phyloP scores from a whole-genome alignment of 805 yeast species.

The Brettanomyces anomalus region DNA sequence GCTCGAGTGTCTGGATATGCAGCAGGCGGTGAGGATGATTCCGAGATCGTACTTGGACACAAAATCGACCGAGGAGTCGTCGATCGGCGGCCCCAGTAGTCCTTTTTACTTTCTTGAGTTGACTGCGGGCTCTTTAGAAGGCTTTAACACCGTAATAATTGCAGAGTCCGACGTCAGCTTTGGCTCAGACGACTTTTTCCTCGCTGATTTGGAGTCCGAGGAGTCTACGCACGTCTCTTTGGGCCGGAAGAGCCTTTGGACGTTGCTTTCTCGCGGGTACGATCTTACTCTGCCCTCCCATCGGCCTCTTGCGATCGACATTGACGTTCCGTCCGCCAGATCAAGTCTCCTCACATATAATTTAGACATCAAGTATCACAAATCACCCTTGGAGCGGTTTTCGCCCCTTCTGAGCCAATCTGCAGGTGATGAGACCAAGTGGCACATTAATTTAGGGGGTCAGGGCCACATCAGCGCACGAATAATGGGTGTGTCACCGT shows the following conservation, averaged over 20 bases:
- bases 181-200: constrained; percentile 23
- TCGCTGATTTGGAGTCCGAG: constrained; percentile 28
- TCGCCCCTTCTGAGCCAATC: constrained; percentile 64
- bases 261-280: constrained; percentile 30
- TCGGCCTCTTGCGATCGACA: constrained; percentile 35
- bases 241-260: constrained; percentile 28
- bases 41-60: constrained; percentile 42
- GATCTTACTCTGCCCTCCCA: constrained; percentile 32
- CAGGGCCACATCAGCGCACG: constrained; percentile 27
- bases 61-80: constrained; percentile 39
- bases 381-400: constrained; percentile 28
- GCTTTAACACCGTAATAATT: constrained; percentile 43
- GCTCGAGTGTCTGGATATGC: constrained; percentile 39
- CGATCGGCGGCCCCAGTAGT: constrained; percentile 37
- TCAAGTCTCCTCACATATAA: constrained; percentile 51
- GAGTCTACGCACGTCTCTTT: constrained; percentile 15
- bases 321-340: constrained; percentile 50
- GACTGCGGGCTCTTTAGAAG: constrained; percentile 27
- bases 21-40: constrained; percentile 28
- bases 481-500: constrained; percentile 63
- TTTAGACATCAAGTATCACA: constrained; percentile 22
- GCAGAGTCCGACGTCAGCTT: constrained; percentile 25
- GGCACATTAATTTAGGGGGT: constrained; percentile 47
- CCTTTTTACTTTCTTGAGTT: constrained; percentile 45
- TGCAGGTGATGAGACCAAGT: constrained; percentile 64